Percentiles rank a stretch among this genome's conserved stretches.
phyloP scores from a whole-genome alignment of 768 basidiomycete genomes.

The Hemileccinum rubropunctum region DNA sequence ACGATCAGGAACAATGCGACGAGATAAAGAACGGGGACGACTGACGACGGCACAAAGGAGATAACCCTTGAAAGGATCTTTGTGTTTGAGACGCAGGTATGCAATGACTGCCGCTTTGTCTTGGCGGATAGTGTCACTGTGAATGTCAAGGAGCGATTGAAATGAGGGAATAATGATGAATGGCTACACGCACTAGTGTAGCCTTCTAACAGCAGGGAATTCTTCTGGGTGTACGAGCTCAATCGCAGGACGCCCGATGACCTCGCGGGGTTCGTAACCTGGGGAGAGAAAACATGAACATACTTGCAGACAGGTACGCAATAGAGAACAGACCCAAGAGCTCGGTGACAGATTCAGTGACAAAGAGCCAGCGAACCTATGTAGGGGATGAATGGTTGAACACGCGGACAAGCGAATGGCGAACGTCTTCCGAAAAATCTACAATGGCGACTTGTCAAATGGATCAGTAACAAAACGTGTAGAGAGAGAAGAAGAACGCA shows the following conservation, averaged over 20 bases:
- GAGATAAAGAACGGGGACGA: constrained; percentile 9
- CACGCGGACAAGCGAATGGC: constrained; percentile 5
- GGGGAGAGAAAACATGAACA: not conserved
- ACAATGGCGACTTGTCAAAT: constrained; percentile 63
- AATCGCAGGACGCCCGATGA: constrained; percentile 65
- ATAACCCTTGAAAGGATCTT: constrained; percentile 74
- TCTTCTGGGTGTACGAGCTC: constrained; percentile 84
- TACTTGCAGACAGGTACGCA: not conserved
- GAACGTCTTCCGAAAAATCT: constrained; percentile 74
- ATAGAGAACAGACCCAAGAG: constrained; percentile 47
- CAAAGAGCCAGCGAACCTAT: constrained; percentile 65
- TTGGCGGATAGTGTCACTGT: constrained; percentile 68
- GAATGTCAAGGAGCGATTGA: not conserved
- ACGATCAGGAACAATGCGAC: constrained; percentile 4
- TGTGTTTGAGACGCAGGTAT: constrained; percentile 77
- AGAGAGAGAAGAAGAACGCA: constrained; percentile 36
- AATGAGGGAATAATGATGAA: not conserved
- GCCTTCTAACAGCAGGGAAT: constrained; percentile 56
- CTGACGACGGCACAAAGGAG: constrained; percentile 72
- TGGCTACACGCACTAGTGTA: constrained; percentile 57
- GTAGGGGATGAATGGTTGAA: constrained; percentile 1
- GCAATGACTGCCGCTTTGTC: constrained; percentile 80
- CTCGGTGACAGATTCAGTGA: constrained; percentile 64
- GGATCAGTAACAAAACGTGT: constrained; percentile 7
- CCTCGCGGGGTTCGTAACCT: constrained; percentile 76